These are phyloP conservation scores for Gyrodon lividus DNA, from an alignment of 768 basidiomycete genomes.

Conservation along the genomic window DNA sequence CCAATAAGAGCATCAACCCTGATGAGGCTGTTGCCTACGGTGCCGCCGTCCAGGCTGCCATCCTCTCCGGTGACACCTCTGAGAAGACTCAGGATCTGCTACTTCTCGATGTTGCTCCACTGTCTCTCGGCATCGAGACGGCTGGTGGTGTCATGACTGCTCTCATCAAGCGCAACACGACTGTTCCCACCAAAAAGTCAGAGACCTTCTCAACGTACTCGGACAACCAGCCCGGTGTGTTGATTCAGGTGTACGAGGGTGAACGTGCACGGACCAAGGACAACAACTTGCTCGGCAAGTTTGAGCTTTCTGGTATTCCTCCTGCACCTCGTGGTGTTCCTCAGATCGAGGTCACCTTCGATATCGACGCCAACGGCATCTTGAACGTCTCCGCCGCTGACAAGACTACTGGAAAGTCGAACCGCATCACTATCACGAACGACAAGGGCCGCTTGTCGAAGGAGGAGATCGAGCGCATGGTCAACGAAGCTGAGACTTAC, in stretches of 20 bases:
- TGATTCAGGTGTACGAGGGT: slow-evolving; percentile 98
- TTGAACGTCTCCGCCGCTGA: slow-evolving; percentile 93
- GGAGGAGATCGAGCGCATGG: slow-evolving; percentile 99
- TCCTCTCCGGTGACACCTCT: slow-evolving; percentile 95
- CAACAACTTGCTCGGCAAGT: slow-evolving; percentile 98
- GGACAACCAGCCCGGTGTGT: slow-evolving; percentile 97
- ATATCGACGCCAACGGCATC: slow-evolving; percentile 96
- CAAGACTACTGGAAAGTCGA: slow-evolving; percentile 96
- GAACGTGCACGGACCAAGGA: slow-evolving; percentile 98
- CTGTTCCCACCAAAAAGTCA: slow-evolving; percentile 97
- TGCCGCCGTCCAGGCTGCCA: slow-evolving; percentile 97
- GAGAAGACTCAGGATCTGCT: slow-evolving; percentile 97
- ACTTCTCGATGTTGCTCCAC: slow-evolving; percentile 89
- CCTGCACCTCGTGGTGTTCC: slow-evolving; percentile 98
- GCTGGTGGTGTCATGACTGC: slow-evolving; percentile 99
- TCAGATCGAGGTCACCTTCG: slow-evolving; percentile 96
- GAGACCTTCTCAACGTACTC: slow-evolving; percentile 98
- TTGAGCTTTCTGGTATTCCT: slow-evolving; percentile 94
- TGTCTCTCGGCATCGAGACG: slow-evolving; percentile 95
- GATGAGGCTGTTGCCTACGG: slow-evolving; percentile 99
- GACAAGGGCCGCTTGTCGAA: slow-evolving; percentile 97
- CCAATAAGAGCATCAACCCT: slow-evolving; percentile 99
- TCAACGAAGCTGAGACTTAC: slow-evolving; percentile 90
- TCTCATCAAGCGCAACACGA: slow-evolving; percentile 98
- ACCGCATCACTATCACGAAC: slow-evolving; percentile 91